These are phyloP conservation scores for Penicillium sp. DNA, from an alignment of 2,329 filamentous ascomycete species.

Conservation along the genomic window DNA sequence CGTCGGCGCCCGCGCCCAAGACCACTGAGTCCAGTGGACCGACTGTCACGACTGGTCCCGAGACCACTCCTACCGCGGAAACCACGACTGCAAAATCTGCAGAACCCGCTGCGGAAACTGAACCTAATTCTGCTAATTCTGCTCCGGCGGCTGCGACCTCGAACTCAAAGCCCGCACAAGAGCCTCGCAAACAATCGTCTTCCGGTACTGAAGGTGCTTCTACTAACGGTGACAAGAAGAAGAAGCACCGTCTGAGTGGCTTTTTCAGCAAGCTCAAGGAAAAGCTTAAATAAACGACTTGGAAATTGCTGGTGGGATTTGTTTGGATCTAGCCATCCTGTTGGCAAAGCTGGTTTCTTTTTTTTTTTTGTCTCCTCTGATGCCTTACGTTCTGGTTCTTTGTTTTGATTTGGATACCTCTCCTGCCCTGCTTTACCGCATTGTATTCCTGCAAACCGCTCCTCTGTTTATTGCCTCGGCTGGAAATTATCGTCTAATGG, in stretches of 20 bases:
- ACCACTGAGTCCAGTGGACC: constrained; percentile 10
- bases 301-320: neutral
- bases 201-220: constrained; percentile 18
- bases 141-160: constrained; percentile 22
- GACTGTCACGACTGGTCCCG: constrained; percentile 17
- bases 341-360: constrained; percentile 1
- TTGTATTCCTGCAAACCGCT: constrained; percentile 25
- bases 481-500: constrained; percentile 19
- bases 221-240: constrained; percentile 43
- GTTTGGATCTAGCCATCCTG: neutral
- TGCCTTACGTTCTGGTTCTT: constrained; percentile 14
- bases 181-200: constrained; percentile 14
- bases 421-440: constrained; percentile 22
- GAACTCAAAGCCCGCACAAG: constrained; percentile 19
- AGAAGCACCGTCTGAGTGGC: constrained; percentile 64
- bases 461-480: constrained; percentile 16
- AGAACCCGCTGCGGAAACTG: constrained; percentile 26
- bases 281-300: constrained; percentile 46
- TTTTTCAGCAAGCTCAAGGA: constrained; percentile 59
- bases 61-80: constrained; percentile 18
- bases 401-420: constrained; percentile 29
- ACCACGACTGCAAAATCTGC: constrained; percentile 18
- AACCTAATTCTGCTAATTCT: constrained; percentile 21
- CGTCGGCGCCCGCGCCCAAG: constrained; percentile 13
- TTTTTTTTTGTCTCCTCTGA: neutral